phyloP scores from a whole-genome alignment of 331 rosid species.

The Rhamnella rubrinervis region DNA sequence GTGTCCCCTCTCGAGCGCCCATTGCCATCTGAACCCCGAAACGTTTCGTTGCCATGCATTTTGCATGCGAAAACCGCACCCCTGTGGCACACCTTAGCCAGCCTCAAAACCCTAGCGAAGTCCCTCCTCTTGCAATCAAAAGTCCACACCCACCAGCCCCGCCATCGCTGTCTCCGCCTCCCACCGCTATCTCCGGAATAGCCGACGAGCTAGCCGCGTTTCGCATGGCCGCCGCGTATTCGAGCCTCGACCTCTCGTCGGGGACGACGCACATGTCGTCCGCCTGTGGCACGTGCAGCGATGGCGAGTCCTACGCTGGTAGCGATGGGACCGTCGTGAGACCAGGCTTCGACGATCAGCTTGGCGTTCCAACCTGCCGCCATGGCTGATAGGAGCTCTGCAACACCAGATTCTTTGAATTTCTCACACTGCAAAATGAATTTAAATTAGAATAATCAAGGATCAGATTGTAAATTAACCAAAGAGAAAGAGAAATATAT shows the following conservation, averaged over 20 bases:
- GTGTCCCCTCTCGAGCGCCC: conserved; percentile 41
- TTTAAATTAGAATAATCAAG: neutral
- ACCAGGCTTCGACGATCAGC: conserved; percentile 67
- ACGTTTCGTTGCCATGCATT: conserved; percentile 58
- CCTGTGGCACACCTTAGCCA: conserved; percentile 39
- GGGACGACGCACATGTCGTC: conserved; percentile 79
- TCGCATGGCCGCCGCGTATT: conserved; percentile 45
- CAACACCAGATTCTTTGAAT: conserved; percentile 61
- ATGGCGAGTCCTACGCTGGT: conserved; percentile 74
- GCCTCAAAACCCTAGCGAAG: conserved; percentile 58
- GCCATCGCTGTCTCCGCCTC: conserved; percentile 39
- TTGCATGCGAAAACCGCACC: conserved; percentile 84
- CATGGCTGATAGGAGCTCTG: conserved; percentile 81
- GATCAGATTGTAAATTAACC: neutral
- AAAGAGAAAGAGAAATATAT: neutral
- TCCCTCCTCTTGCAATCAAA: conserved; percentile 57
- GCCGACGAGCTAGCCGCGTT: conserved; percentile 30
- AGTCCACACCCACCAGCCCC: conserved; percentile 50
- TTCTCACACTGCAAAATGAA: conserved; percentile 42
- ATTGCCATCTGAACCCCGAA: conserved; percentile 53
- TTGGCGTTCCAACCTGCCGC: conserved; percentile 89
- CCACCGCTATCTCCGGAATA: conserved; percentile 53
- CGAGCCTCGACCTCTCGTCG: conserved; percentile 46
- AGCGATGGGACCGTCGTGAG: conserved; percentile 43
- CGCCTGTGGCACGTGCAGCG: conserved; percentile 74